phyloP scores from a whole-genome alignment of 2,329 filamentous ascomycete genomes.

The Xenoacremonium recifei region DNA sequence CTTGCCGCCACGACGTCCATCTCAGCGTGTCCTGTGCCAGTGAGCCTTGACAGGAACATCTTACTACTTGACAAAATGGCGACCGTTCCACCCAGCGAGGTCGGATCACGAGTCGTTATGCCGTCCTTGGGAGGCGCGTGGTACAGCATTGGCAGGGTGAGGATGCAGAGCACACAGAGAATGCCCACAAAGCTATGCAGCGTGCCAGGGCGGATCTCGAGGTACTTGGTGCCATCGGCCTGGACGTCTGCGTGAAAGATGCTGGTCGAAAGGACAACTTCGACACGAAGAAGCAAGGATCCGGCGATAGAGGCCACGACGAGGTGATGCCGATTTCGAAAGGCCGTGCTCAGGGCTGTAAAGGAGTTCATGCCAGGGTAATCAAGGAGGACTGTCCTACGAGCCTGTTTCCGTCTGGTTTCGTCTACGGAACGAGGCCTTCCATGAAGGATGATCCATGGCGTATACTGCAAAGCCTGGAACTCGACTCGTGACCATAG shows the following conservation, averaged over 20 bases:
- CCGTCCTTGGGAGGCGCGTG: conserved; percentile 23
- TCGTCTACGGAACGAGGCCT: conserved; percentile 23
- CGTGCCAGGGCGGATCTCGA: conserved; percentile 18
- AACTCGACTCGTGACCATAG: conserved; percentile 28
- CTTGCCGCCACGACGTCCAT: conserved; percentile 21
- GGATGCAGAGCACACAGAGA: conserved; percentile 18
- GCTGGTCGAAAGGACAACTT: conserved; percentile 27
- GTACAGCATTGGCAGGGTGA: conserved; percentile 25
- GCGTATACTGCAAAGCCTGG: conserved; percentile 26
- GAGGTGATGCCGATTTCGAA: conserved; percentile 25
- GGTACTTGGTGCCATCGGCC: conserved; percentile 14
- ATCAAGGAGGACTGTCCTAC: conserved; percentile 26
- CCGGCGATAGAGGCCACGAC: conserved; percentile 18
- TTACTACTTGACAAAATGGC: conserved; percentile 23
- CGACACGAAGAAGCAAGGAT: conserved; percentile 22
- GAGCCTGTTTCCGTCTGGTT: conserved; percentile 26
- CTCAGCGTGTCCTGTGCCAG: conserved; percentile 20
- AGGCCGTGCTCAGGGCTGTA: conserved; percentile 17
- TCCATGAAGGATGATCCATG: conserved; percentile 27
- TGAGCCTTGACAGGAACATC: conserved; percentile 20
- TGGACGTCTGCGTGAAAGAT: conserved; percentile 22
- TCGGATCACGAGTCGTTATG: conserved; percentile 28
- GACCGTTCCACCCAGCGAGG: conserved; percentile 25
- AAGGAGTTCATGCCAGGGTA: conserved; percentile 23
- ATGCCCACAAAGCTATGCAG: conserved; percentile 23